A percentile compares a stretch with the other conserved stretches of the same genome.
These are phyloP conservation scores for Dipodascopsis tothii DNA, from an alignment of 805 yeast species.

Conservation along the genomic window DNA sequence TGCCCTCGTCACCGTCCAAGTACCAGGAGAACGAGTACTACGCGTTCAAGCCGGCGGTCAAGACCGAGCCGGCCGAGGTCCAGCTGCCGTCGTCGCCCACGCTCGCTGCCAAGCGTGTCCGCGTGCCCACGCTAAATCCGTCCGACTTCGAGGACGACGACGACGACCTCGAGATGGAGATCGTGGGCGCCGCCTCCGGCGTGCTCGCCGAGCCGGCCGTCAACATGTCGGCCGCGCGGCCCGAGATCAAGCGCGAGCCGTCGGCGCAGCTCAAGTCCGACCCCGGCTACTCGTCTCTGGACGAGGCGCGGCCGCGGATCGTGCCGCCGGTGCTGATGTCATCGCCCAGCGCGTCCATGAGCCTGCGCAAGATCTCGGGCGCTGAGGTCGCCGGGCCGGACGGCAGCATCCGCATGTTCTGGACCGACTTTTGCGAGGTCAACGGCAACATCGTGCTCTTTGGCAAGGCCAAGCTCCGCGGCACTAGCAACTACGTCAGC, in stretches of 20 bases:
- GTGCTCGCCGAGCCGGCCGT: constrained; percentile 3
- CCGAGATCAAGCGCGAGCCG: constrained; percentile 3
- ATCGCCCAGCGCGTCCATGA: constrained; percentile 1
- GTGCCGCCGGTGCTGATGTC: not conserved
- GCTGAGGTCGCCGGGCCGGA: constrained; percentile 36
- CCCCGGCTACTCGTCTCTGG: not conserved
- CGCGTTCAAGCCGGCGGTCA: not conserved
- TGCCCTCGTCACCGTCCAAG: constrained; percentile 4
- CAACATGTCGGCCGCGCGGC: constrained; percentile 15
- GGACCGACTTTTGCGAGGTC: constrained; percentile 84
- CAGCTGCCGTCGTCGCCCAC: constrained; percentile 4
- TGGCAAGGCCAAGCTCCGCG: constrained; percentile 60
- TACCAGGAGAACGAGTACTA: not conserved
- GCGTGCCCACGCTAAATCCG: too few species aligned
- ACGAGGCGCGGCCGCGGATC: too few species aligned
- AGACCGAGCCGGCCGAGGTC: not conserved
- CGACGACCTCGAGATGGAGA: constrained; percentile 10
- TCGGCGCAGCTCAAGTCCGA: not conserved
- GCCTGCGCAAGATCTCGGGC: constrained; percentile 24
- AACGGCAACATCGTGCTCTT: constrained; percentile 62
- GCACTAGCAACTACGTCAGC: constrained; percentile 49
- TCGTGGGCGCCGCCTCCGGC: constrained; percentile 1
- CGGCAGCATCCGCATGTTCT: constrained; percentile 62
- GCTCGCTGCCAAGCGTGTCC: not conserved
- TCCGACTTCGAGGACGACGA: constrained; percentile 16